These are phyloP conservation scores for Hypoxylon fuscum DNA, from an alignment of 495 filamentous ascomycete genomes.

Conservation along the genomic window DNA sequence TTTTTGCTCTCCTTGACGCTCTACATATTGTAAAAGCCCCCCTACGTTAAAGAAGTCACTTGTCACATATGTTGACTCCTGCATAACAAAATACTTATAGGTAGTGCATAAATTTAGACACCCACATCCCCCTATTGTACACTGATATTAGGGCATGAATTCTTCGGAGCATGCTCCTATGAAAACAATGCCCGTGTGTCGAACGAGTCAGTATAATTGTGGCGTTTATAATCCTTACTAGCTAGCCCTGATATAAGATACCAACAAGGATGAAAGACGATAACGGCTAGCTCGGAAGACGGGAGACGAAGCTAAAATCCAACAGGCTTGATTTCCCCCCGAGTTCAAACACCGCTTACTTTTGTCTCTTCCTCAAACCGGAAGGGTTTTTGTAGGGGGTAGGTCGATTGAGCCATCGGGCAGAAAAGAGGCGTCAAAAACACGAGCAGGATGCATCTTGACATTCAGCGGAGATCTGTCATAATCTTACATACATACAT, in stretches of 20 bases:
- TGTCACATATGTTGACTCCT: too few relatives aligned
- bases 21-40: too few relatives aligned
- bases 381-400: too few relatives aligned
- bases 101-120: too few relatives aligned
- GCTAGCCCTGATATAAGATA: neutral
- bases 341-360: neutral
- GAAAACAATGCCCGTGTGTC: neutral
- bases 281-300: neutral
- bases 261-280: neutral
- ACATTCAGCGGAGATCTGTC: slow-evolving; percentile 15
- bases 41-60: too few relatives aligned
- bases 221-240: slow-evolving; percentile 1
- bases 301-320: neutral
- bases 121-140: too few relatives aligned
- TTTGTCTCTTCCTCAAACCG: neutral
- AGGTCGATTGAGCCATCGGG: too few relatives aligned
- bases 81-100: too few relatives aligned
- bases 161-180: neutral
- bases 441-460: slow-evolving; percentile 2
- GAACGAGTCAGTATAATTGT: neutral
- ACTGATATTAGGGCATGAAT: neutral
- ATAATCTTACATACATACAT: too few relatives aligned
- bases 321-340: neutral
- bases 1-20: too few relatives aligned
- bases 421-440: too few relatives aligned